phyloP scores from a whole-genome alignment of 2,329 filamentous ascomycete species.

The Pseudocercospora macadamiae region DNA sequence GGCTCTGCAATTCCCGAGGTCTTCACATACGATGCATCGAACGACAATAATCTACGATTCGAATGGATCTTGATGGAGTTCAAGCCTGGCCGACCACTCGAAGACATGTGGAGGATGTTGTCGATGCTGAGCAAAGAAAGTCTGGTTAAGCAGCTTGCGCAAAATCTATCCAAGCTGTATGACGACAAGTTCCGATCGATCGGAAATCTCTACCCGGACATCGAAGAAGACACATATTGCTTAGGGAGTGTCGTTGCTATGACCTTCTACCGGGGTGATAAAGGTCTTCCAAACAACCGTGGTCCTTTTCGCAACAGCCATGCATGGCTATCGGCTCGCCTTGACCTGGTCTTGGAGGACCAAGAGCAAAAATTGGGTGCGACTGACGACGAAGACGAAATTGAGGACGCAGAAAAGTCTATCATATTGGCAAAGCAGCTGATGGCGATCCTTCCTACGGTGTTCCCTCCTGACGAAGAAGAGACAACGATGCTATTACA shows the following conservation, averaged over 20 bases:
- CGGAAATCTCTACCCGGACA: neutral
- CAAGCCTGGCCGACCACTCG: conserved; percentile 1
- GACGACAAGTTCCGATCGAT: neutral
- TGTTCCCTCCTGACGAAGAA: neutral
- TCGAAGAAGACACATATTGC: neutral
- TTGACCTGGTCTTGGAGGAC: no score
- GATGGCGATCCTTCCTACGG: neutral
- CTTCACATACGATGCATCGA: conserved; percentile 1
- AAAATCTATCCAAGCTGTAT: neutral
- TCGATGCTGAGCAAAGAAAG: conserved; percentile 4
- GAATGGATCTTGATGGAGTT: conserved; percentile 19
- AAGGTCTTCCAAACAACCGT: conserved; percentile 2
- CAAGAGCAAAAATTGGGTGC: neutral
- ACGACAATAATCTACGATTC: conserved; percentile 11
- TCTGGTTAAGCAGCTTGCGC: conserved; percentile 4
- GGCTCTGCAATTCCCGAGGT: conserved; percentile 11
- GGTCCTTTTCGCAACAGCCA: conserved; percentile 4
- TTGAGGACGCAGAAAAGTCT: neutral
- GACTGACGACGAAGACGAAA: conserved; percentile 2
- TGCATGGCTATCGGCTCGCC: conserved; percentile 6
- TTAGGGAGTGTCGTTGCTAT: conserved; percentile 6
- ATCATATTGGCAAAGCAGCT: neutral
- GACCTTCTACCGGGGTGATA: conserved; percentile 6
- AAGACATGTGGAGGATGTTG: conserved; percentile 5
- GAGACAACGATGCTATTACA: conserved; percentile 11